phyloP scores from a whole-genome alignment of 106 monocot species.

The Phalaenopsis aphrodite region DNA sequence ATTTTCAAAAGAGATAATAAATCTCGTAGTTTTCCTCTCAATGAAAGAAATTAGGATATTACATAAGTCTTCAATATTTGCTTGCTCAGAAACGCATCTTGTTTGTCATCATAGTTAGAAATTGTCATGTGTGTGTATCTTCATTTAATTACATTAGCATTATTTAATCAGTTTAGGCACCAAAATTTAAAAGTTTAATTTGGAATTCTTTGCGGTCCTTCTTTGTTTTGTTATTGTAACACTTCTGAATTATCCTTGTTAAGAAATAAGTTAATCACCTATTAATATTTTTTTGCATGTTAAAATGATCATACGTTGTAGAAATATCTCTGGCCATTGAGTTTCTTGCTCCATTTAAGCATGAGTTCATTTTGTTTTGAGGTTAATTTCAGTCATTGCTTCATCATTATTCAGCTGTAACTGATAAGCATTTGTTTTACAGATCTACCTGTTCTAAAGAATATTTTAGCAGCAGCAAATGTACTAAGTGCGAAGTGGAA shows the following conservation, averaged over 20 bases:
- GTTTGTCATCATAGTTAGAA: not conserved
- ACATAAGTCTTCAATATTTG: not conserved
- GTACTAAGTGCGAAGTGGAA: conserved; percentile 76
- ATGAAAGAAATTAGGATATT: not conserved
- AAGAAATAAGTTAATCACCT: not conserved
- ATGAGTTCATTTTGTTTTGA: not conserved
- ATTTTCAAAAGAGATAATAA: not conserved
- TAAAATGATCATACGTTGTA: not conserved
- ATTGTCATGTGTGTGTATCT: not conserved
- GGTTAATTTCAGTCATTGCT: not conserved
- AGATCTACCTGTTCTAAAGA: conserved; percentile 73
- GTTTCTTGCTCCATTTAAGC: not conserved
- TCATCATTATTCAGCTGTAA: not conserved
- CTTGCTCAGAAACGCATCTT: not conserved
- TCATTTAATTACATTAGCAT: not conserved
- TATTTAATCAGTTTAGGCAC: not conserved
- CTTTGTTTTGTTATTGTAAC: not conserved
- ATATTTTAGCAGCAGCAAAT: conserved; percentile 36
- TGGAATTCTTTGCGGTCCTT: not conserved
- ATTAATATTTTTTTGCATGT: not conserved
- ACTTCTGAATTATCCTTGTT: not conserved
- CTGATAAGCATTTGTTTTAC: not conserved
- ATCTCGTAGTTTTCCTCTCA: not conserved
- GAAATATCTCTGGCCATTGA: not conserved
- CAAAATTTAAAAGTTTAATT: not conserved